Conservation (phyloP, 805 yeast species). For the Allodekkera sacchari region DNA sequence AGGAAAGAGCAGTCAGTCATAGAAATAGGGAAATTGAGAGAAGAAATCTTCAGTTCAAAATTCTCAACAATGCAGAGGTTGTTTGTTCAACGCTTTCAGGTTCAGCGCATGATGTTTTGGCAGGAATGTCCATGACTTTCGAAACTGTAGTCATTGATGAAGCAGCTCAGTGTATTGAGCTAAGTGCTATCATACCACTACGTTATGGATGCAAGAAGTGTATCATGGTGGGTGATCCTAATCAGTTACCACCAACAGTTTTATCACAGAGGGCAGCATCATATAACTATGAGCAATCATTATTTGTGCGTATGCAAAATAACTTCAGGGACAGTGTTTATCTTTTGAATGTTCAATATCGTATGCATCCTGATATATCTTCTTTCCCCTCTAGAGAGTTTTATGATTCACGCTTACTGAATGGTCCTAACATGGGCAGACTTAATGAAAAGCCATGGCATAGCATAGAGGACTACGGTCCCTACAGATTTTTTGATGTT, state of each 20-base stretch:
- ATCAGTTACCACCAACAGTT: constrained; percentile 96
- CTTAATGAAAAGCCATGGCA: constrained; percentile 75
- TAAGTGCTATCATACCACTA: constrained; percentile 85
- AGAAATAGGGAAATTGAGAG: constrained; percentile 74
- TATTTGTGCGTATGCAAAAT: constrained; percentile 88
- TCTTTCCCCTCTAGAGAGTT: constrained; percentile 79
- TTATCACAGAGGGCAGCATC: constrained; percentile 80
- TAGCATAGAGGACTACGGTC: constrained; percentile 41
- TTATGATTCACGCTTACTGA: constrained; percentile 61
- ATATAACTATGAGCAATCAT: constrained; percentile 76
- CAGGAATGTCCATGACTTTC: constrained; percentile 65
- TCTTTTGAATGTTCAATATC: constrained; percentile 82
- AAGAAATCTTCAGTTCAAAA: constrained; percentile 63
- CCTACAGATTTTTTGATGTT: constrained; percentile 74
- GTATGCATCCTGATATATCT: constrained; percentile 95
- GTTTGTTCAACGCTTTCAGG: constrained; percentile 92
- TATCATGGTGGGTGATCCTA: constrained; percentile 98
- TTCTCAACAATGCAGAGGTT: constrained; percentile 68
- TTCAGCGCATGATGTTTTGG: constrained; percentile 82
- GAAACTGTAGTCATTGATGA: constrained; percentile 93
- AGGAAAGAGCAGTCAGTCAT: constrained; percentile 53
- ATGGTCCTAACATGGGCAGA: constrained; percentile 67
- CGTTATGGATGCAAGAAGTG: constrained; percentile 86
- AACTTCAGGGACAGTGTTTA: constrained; percentile 53
- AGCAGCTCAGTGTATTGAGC: constrained; percentile 94